Evolutionary conservation across 139 green algal species (phyloP), one percentile per base, ranked within the genome.

Genomic region (Prasinococcaceae sp.): DNA sequence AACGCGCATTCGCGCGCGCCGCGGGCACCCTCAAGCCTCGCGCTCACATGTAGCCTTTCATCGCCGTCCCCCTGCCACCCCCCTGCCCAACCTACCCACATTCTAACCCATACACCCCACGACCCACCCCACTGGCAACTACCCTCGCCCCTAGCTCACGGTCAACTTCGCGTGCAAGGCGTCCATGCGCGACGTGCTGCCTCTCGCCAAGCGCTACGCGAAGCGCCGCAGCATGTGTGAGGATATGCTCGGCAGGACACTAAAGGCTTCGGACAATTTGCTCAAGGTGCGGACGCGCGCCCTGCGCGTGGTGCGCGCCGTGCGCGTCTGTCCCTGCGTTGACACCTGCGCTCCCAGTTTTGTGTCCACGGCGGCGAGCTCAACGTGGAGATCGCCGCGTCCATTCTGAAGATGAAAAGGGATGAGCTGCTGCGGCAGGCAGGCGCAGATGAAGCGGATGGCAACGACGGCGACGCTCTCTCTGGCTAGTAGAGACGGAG

Each of bases 131-230:
- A n/a, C n/a, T n/a, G n/a, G n/a, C n/a, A n/a, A n/a, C n/a, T n/a
- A n/a, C n/a, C n/a, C n/a, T n/a, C n/a, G n/a, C n/a, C n/a, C n/a
- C 3, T 52, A 20, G 12, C 40, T 62, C 9, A 62, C 54, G 30
- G 32, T 47, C 3, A 61, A 61, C 39, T 61, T 59, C 38, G 4
- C 30, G 8, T 6, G 35, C 10, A 24, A 16, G 22, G 17, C 17
- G 4, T 52, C 55, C 51, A 37, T 22, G 5, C 30, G 32, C 17
- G 14, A 43, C n/a, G 48, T 55, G n/a, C n/a, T 55, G 23, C 20
- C 32, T 6, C 6, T 17, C 16, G 19, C 16, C 24, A 24, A 38
- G 6, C 16, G 16, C 23, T 53, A 53, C 45, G 26, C 26, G 10
- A 39, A 33, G 16, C 9, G 45, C 6, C 6, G 45, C 16, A 10